phyloP scores from a whole-genome alignment of 345 rosid genomes.

The Acer campestre region DNA sequence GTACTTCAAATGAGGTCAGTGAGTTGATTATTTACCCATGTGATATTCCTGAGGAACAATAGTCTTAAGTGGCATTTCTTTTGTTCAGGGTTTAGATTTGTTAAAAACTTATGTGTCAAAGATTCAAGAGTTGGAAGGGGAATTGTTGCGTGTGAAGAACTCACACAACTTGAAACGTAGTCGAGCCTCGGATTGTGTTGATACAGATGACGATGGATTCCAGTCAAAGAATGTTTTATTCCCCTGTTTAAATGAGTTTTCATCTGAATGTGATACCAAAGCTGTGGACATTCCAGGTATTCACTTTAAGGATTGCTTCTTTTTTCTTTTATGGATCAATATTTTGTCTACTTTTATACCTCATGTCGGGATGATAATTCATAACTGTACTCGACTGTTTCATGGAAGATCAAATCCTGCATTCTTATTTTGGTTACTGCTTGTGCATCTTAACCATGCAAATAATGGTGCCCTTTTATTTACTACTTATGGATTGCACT shows the following conservation, averaged over 20 bases:
- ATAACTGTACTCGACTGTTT: neutral
- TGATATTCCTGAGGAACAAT: conserved; percentile 4
- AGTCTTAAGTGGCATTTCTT: conserved; percentile 19
- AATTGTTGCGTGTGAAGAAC: conserved; percentile 60
- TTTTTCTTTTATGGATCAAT: neutral
- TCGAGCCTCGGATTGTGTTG: conserved; percentile 43
- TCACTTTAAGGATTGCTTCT: neutral
- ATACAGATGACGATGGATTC: conserved; percentile 65
- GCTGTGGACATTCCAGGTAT: conserved; percentile 56
- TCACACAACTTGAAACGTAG: conserved; percentile 43
- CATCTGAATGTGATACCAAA: conserved; percentile 58
- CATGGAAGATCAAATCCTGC: neutral
- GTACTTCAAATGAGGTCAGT: conserved; percentile 54
- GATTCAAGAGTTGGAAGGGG: conserved; percentile 94
- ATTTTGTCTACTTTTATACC: neutral
- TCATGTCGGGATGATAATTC: neutral
- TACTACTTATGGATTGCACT: neutral
- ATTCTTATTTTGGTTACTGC: conserved; percentile 2
- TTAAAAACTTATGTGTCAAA: conserved; percentile 67
- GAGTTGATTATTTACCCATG: neutral
- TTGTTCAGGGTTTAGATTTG: conserved; percentile 68
- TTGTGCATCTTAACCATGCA: conserved; percentile 7
- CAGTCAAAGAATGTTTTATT: conserved; percentile 50
- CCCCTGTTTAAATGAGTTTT: conserved; percentile 54
- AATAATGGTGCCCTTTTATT: neutral